Conservation (phyloP, 768 basidiomycete genomes). For the Infundibulicybe gibba region DNA sequence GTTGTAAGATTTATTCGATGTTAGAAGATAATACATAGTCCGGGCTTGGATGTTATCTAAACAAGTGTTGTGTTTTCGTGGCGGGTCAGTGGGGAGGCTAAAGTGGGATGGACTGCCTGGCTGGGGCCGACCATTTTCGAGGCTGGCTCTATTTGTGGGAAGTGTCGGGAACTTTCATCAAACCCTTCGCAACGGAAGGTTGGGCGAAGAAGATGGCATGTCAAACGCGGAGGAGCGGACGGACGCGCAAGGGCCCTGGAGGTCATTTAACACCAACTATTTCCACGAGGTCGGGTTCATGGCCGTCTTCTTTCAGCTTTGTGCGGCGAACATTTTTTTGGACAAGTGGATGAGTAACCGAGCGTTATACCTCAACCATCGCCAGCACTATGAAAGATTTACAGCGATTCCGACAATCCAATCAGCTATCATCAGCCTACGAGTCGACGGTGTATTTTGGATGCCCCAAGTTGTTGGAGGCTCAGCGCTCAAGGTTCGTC, state of each 20-base stretch:
- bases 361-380: slow-evolving; percentile 2
- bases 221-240: neutral
- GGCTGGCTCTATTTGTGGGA: slow-evolving; percentile 46
- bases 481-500: slow-evolving; percentile 53
- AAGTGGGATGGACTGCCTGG: slow-evolving; percentile 52
- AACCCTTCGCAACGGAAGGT: slow-evolving; percentile 8
- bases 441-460: slow-evolving; percentile 56
- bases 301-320: slow-evolving; percentile 47
- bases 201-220: neutral
- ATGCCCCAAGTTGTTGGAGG: slow-evolving; percentile 63
- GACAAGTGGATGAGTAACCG: slow-evolving; percentile 38
- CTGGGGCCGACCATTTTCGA: slow-evolving; percentile 61
- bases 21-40: no score
- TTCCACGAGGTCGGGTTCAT: slow-evolving; percentile 45
- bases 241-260: neutral
- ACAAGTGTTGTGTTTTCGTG: no score
- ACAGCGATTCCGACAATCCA: slow-evolving; percentile 35
- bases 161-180: slow-evolving; percentile 31
- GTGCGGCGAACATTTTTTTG: slow-evolving; percentile 61
- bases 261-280: slow-evolving; percentile 28
- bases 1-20: no score
- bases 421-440: slow-evolving; percentile 19
- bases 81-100: no score
- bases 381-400: slow-evolving; percentile 20
- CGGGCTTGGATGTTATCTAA: no score